Percentiles rank a stretch among this genome's conserved stretches.
These are phyloP conservation scores for Fusarium phyllophilum DNA, from an alignment of 2,329 filamentous ascomycete genomes.

Conservation along the genomic window DNA sequence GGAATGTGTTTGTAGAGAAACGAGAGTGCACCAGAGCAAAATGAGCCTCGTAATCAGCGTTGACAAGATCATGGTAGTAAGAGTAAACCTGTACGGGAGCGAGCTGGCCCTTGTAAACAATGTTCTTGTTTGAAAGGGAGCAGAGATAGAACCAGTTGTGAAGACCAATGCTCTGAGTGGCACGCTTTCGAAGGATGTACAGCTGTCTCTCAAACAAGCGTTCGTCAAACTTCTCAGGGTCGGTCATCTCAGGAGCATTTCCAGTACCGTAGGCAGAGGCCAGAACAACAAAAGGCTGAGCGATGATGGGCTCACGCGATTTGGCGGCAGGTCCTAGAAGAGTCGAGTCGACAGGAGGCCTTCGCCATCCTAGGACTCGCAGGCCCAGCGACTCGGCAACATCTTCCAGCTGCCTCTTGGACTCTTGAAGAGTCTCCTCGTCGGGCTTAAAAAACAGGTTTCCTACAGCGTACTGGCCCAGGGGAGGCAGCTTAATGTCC, in stretches of 20 bases:
- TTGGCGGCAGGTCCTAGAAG: conserved; percentile 91
- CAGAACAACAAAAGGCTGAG: conserved; percentile 94
- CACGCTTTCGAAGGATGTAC: conserved; percentile 92
- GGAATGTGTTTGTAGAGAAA: conserved; percentile 98
- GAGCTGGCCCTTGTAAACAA: conserved; percentile 98
- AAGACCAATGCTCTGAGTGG: conserved; percentile 91
- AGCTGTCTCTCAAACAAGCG: conserved; percentile 91
- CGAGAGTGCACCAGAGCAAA: conserved; percentile 97
- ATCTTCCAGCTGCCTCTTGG: conserved; percentile 92
- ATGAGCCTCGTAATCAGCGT: conserved; percentile 96
- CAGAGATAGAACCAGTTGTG: conserved; percentile 99
- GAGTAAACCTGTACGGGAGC: conserved; percentile 96
- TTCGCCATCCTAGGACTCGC: conserved; percentile 94
- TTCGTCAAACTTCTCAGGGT: conserved; percentile 84
- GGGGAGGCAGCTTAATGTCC: conserved; percentile 84
- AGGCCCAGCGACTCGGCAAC: conserved; percentile 88
- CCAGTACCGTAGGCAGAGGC: conserved; percentile 85
- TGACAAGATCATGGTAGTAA: conserved; percentile 97
- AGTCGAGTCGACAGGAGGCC: conserved; percentile 92
- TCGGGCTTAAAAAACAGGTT: conserved; percentile 99
- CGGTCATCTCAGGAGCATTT: conserved; percentile 79
- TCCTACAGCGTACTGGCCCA: conserved; percentile 94
- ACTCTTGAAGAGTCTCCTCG: conserved; percentile 87
- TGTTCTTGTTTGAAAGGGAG: conserved; percentile 97
- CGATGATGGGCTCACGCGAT: conserved; percentile 93